Conservation (phyloP, 768 basidiomycete genomes). For the Cyclocybe aegerita region DNA sequence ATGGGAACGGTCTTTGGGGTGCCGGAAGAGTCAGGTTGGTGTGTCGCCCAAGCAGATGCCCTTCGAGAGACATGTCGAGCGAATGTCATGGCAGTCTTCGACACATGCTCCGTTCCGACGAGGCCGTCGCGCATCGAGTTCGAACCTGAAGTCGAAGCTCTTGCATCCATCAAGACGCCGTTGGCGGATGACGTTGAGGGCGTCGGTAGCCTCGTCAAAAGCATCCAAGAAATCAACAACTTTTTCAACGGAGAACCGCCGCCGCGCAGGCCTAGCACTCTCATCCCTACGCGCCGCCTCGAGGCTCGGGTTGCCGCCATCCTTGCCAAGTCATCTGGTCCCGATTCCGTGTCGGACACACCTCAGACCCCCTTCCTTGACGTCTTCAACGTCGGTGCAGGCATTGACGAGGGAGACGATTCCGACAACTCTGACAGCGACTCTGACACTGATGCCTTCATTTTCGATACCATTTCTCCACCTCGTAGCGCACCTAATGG, state of each 20-base stretch:
- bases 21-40: conserved; percentile 86
- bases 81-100: conserved; percentile 84
- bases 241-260: conserved; percentile 62
- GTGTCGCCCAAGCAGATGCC: conserved; percentile 65
- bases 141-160: conserved; percentile 58
- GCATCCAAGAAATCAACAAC: conserved; percentile 71
- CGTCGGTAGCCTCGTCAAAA: conserved; percentile 75
- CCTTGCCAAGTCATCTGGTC: conserved; percentile 72
- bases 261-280: conserved; percentile 27
- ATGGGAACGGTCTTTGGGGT: conserved; percentile 78
- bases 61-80: conserved; percentile 63
- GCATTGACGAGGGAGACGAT: conserved; percentile 41
- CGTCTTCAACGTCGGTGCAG: conserved; percentile 60
- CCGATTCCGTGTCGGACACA: conserved; percentile 48
- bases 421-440: conserved; percentile 51
- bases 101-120: conserved; percentile 71
- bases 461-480: conserved; percentile 54
- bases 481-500: conserved; percentile 50
- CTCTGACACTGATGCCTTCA: conserved; percentile 58
- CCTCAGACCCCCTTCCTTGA: conserved; percentile 83
- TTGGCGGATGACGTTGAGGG: conserved; percentile 71
- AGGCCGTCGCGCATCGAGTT: conserved; percentile 74
- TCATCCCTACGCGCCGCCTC: conserved; percentile 56
- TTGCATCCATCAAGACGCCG: conserved; percentile 40
- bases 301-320: conserved; percentile 83